Base-by-base conservation (phyloP, 2,329 filamentous ascomycete genomes). In the Plectosphaerella sp. region DNA sequence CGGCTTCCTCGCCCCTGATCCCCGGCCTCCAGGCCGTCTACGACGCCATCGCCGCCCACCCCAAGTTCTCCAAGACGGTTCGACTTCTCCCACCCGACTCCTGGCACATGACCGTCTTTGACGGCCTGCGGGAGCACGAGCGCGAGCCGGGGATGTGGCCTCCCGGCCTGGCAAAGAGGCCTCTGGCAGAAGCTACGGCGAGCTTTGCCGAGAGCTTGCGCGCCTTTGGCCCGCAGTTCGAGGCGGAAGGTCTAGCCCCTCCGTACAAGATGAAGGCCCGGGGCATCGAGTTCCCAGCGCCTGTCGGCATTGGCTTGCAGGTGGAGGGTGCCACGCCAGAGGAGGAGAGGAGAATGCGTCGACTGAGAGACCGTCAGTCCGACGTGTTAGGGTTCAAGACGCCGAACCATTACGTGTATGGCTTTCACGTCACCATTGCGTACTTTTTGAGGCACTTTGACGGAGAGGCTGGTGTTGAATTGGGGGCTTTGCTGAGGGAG, bases 91-190 rank as follows among this genome's bases (percentile, higher is more conserved):
- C 59, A 0, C 55, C 47, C 14, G 28, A 48, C 12, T 59, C 58
- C 24, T 61, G 59, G 59, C 59, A 59, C 52, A 61, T 61, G 59
- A 61, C 59, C 11, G 54, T 60, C 28, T 42, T 60, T 7, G 59
- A 59, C 24, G 59, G 59, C 22, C 49, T 58, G n/a, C 54, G 55
- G 11, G 58, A 59, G 39, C 20, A n/a, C 4, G 54, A 61, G 39
- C 54, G 54, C 25, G 57, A 60, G 33, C 52, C 57, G 1, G 53
- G 52, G 15, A 59, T 57, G 54, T 59, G 58, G 58, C 57, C 59
- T 2, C 25, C 46, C 9, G 58, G 54, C 3, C 36, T 52, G 43
- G 54, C 55, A 10, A 57, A 54, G 48, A 20, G 45, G 14, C 49
- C 57, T 3, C 50, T 61, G 1, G 52, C 35, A 6, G 52, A 53